These are phyloP conservation scores for Pyrenopolyporus hunteri DNA, from an alignment of 495 filamentous ascomycete species.

Conservation along the genomic window DNA sequence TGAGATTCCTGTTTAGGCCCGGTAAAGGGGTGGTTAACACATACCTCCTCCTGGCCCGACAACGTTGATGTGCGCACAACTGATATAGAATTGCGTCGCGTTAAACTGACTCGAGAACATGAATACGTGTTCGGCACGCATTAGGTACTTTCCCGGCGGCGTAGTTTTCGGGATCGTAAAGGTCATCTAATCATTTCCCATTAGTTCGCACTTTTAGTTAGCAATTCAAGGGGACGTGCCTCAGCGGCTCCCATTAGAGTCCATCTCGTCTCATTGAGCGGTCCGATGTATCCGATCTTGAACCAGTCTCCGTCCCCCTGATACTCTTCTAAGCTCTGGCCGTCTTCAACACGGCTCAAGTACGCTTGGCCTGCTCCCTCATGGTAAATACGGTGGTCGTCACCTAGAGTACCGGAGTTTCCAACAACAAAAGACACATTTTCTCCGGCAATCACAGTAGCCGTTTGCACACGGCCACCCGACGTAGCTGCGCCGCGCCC, in stretches of 20 bases:
- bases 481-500: not conserved
- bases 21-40: not conserved
- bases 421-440: not conserved
- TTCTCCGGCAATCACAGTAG: not conserved
- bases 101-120: not conserved
- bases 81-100: not conserved
- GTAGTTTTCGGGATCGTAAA: constrained; percentile 3
- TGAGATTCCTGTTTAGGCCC: not conserved
- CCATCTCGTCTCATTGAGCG: not conserved
- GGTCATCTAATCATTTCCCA: not conserved
- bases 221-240: not conserved
- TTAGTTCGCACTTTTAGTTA: too few relatives aligned
- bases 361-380: not conserved
- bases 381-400: not conserved
- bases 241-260: not conserved
- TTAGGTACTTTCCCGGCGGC: not conserved
- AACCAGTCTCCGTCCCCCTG: not conserved
- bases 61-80: not conserved
- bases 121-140: not conserved
- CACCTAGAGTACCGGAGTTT: not conserved
- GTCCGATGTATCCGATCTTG: not conserved
- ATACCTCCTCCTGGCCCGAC: not conserved
- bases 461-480: not conserved
- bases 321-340: not conserved
- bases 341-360: not conserved